Base-by-base conservation (phyloP, 345 rosid genomes). In the Conringia planisiliqua region DNA sequence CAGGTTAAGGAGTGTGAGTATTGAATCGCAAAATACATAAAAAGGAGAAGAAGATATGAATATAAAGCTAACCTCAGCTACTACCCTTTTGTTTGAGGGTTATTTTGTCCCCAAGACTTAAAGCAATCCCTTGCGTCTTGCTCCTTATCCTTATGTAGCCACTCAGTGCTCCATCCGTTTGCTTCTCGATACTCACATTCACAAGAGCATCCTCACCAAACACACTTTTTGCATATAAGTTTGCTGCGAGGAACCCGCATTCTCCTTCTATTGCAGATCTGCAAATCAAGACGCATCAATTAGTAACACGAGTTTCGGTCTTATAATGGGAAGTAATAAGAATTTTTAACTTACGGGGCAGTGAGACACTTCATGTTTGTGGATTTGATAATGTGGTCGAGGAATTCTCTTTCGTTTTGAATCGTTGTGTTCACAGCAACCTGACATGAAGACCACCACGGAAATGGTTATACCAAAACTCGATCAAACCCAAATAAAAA, bases 111-210 rank as follows among this genome's bases (percentile, higher is more conserved):
- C 82, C 82, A 43, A 79, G 82, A 40, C 82, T 79, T 63, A 91
- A 85, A 42, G 97, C 97, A 70, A 91, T 91, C 35, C 97, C 97
- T 79, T 91, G 97, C 32, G 97, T 91, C 81, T 91, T 91, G 81
- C 97, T 91, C 74, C 97, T 76, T 82, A 91, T 91, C 80, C 97
- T 85, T 78, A 91, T 89, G 82, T 86, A 91, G 47, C 97, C 97
- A 44, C 91, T 86, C 14, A 91, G 84, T 70, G 86, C 83, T 51
- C 88, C 91, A 56, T 88, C 97, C 0, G 57, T 50, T 72, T 83
- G 96, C 72, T 88, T 91, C 83, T 91, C 97, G 29, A 91, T 82
- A 75, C 96, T 89, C 26, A 91, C 78, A 65, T 91, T 91, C 38
- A 91, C 97, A 43, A 91, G 71, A 0, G 97, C 97, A 40, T 91